phyloP scores from a whole-genome alignment of 1,284 basidiomycete species.

The Melampsora abietis-canadensis region DNA sequence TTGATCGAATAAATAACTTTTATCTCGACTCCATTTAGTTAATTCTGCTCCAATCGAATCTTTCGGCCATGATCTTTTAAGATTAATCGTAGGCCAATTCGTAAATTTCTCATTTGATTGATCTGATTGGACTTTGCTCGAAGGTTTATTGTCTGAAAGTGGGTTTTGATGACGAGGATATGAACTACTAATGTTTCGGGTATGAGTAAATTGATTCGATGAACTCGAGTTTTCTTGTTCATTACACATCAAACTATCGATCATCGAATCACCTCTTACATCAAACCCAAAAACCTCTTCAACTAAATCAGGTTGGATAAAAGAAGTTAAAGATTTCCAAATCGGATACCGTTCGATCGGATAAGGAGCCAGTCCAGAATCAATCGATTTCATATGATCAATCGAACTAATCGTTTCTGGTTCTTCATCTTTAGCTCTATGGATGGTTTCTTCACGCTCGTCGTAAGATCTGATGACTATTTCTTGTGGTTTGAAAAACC shows the following conservation, averaged over 20 bases:
- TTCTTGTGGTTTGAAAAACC: slow-evolving; percentile 32
- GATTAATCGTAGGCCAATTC: slow-evolving; percentile 47
- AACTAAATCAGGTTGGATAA: not conserved
- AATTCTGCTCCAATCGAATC: slow-evolving; percentile 47
- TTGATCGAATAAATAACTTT: slow-evolving; percentile 50
- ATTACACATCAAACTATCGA: slow-evolving; percentile 32
- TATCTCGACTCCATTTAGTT: slow-evolving; percentile 51
- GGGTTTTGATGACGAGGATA: not conserved
- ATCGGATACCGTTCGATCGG: slow-evolving; percentile 12
- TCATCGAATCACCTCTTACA: slow-evolving; percentile 10
- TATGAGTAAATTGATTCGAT: not conserved
- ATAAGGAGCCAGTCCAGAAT: slow-evolving; percentile 29
- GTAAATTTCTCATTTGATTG: slow-evolving; percentile 32
- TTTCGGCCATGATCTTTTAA: slow-evolving; percentile 50
- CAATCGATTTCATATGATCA: slow-evolving; percentile 34
- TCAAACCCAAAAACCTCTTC: slow-evolving; percentile 17
- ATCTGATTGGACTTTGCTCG: not conserved
- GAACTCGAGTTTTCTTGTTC: not conserved
- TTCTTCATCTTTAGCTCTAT: not conserved
- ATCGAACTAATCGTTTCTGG: slow-evolving; percentile 26
- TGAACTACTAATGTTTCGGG: not conserved
- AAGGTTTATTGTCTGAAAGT: not conserved
- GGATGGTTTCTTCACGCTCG: not conserved
- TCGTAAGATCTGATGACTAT: slow-evolving; percentile 27
- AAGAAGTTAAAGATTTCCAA: slow-evolving; percentile 27